A percentile compares a stretch with the other conserved stretches of the same genome.
Evolutionary conservation across 805 yeast genomes (phyloP).

Genomic region (Zygoascus bituminiphila): DNA sequence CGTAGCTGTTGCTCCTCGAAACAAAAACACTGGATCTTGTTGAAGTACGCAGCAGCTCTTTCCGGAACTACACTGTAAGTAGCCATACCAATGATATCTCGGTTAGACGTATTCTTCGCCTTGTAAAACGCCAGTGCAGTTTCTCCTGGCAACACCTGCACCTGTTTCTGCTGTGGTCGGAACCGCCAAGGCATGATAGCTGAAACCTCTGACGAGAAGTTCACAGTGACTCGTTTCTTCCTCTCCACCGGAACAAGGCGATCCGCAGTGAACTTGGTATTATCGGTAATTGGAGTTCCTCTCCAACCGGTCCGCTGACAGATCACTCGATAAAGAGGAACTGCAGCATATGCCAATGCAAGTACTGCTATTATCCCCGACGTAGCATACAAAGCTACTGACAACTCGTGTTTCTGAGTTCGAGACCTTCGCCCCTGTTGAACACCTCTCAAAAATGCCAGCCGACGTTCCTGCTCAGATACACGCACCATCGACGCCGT

Average conservation of each 20-base stretch:
- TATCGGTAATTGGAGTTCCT: constrained; percentile 89
- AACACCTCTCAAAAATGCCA: constrained; percentile 18
- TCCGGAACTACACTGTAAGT: constrained; percentile 96
- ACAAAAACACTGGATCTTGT: constrained; percentile 96
- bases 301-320: constrained; percentile 96
- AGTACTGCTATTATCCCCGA: constrained; percentile 56
- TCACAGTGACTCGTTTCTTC: constrained; percentile 69
- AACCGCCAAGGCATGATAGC: constrained; percentile 91
- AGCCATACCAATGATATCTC: constrained; percentile 97
- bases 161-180: constrained; percentile 90
- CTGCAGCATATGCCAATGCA: constrained; percentile 81
- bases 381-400: constrained; percentile 14
- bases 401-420: constrained; percentile 6
- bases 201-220: constrained; percentile 87
- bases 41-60: constrained; percentile 91
- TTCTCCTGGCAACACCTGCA: constrained; percentile 89
- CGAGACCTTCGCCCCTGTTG: constrained; percentile 11
- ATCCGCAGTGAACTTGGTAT: constrained; percentile 71
- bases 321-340: constrained; percentile 82
- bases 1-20: constrained; percentile 90
- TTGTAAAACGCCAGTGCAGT: constrained; percentile 93
- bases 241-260: constrained; percentile 82
- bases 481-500: neutral
- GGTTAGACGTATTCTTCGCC: constrained; percentile 77
- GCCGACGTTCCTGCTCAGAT: constrained; percentile 13